These are phyloP conservation scores for Salinomyces thailandicus DNA, from an alignment of 2,329 filamentous ascomycete genomes.

Conservation along the genomic window DNA sequence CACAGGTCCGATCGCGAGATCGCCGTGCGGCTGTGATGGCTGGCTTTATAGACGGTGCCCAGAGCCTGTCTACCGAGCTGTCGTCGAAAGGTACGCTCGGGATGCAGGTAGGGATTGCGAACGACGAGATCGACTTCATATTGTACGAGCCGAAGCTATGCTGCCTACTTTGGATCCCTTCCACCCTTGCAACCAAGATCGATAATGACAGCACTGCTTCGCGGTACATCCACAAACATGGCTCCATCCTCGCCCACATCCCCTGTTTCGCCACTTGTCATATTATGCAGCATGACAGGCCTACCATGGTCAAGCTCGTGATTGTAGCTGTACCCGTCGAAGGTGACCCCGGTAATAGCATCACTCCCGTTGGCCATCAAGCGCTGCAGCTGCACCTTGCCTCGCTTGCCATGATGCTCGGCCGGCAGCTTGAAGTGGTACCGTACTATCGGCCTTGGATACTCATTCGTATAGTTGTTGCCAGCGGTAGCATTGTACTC, in stretches of 20 bases:
- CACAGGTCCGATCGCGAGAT: too few relatives aligned
- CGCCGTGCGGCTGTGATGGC: too few relatives aligned
- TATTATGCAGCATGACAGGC: constrained; percentile 45
- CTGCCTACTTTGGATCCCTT: too few relatives aligned
- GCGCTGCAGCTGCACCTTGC: constrained; percentile 34
- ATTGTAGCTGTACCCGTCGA: constrained; percentile 53
- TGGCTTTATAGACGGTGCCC: too few relatives aligned
- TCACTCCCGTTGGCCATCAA: constrained; percentile 53
- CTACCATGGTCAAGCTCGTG: constrained; percentile 46
- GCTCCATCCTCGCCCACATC: constrained; percentile 26
- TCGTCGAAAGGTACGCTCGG: too few relatives aligned
- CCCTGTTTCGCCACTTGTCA: constrained; percentile 42
- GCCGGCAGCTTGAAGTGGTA: constrained; percentile 37
- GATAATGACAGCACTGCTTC: constrained; percentile 23
- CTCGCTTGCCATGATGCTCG: constrained; percentile 13
- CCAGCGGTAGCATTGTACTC: constrained; percentile 41
- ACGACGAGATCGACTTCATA: too few relatives aligned
- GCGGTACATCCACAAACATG: constrained; percentile 17
- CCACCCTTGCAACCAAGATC: constrained; percentile 2
- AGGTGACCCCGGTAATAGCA: constrained; percentile 51
- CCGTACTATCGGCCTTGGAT: constrained; percentile 24
- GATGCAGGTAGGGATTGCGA: too few relatives aligned
- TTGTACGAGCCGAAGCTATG: too few relatives aligned
- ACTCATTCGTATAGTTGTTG: constrained; percentile 36
- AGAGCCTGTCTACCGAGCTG: too few relatives aligned